Percentiles rank a stretch among this genome's conserved stretches.
Evolutionary conservation across 805 yeast genomes (phyloP).

Genomic region (Starmerella floricola): DNA sequence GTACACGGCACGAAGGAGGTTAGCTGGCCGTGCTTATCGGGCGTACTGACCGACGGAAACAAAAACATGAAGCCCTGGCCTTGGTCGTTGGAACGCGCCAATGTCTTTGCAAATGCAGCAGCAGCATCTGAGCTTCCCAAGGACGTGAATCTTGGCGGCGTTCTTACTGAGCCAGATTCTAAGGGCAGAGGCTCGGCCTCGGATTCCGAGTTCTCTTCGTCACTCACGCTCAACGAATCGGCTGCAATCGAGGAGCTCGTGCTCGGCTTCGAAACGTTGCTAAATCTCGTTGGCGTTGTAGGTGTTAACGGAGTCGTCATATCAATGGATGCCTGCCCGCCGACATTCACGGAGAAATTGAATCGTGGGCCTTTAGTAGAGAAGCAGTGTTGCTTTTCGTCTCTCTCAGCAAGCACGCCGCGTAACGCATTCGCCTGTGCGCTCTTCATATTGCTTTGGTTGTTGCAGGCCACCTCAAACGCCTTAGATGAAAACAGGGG

Average conservation of each 20-base stretch:
- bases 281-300: neutral
- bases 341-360: constrained; percentile 8
- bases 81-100: constrained; percentile 15
- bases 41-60: constrained; percentile 15
- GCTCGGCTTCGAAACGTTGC: neutral
- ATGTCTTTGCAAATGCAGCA: constrained; percentile 19
- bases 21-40: constrained; percentile 9
- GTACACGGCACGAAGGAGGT: constrained; percentile 12
- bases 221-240: neutral
- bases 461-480: constrained; percentile 8
- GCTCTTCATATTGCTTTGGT: constrained; percentile 1
- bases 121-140: constrained; percentile 19
- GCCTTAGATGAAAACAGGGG: constrained; percentile 13
- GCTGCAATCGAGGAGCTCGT: neutral
- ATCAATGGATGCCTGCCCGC: constrained; percentile 10
- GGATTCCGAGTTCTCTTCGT: constrained; percentile 7
- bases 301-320: neutral
- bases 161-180: neutral
- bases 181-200: constrained; percentile 4
- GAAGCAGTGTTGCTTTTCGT: constrained; percentile 3
- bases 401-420: neutral
- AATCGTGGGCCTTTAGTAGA: constrained; percentile 8
- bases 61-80: constrained; percentile 16
- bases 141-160: constrained; percentile 18
- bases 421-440: neutral